Evolutionary conservation across 1,284 basidiomycete genomes (phyloP), one percentile per base, ranked within the genome.

Genomic region (Apiotrichum sp.): DNA sequence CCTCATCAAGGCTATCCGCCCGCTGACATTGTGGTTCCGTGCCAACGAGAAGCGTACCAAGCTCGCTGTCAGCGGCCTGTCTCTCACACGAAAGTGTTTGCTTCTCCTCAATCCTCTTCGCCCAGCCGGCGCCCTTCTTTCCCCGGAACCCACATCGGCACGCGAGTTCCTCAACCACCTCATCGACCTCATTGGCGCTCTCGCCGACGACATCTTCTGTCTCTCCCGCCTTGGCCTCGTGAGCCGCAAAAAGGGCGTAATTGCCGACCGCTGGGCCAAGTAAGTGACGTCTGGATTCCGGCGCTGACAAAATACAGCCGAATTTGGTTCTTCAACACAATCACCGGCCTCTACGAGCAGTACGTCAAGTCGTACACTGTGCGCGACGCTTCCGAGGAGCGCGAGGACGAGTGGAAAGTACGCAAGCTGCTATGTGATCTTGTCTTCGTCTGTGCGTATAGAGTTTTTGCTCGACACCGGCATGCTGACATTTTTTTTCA

Each of bases 1-100:
- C 9, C 54, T 74, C 16, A 62, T 74, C 41, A 57, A 66, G 32
- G 51, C 56, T 13, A 59, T 74, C 10, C 60, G 70, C 46, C 70
- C 69, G 4, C 61, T 73, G 33, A 60, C 67, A 9, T 54, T 56
- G 33, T 67, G 66, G 65, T 71, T 72, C 58, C 50, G 52, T 22
- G 52, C 71, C 11, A 72, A 70, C 59, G 36, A 57, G n/a, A 69
- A 67, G 47, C 61, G 71, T 34, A 52, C 67, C 31, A 62, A 62
- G 45, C 41, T 68, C 9, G 67, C 72, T 1, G 62, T 65, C 8
- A 57, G 65, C 0, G 64, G 66, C 9, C 62, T 74, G 11, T 68
- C 67, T 38, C 58, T 72, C 5, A 72, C 72, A 9, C 63, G 72
- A 42, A 74, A 74, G 66, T 74, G 73, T 52, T 62, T 74, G 5